Evolutionary conservation across 495 filamentous ascomycete genomes (phyloP).

Genomic region (Hypoxylon cercidicola): DNA sequence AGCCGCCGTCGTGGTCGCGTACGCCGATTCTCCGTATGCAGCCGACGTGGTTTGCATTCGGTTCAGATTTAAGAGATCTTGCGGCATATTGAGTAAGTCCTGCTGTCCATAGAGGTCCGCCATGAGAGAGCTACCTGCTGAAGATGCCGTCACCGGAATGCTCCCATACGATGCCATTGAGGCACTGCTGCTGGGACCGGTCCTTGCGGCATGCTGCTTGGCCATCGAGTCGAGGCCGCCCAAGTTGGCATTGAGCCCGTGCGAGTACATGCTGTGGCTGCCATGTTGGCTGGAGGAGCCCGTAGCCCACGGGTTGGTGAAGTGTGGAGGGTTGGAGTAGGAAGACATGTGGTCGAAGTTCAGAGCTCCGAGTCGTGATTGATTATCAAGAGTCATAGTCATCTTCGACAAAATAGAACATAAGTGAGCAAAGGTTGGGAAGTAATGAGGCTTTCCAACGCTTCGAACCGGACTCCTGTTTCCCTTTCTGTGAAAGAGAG

Average conservation of each 20-base stretch:
- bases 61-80: conserved; percentile 75
- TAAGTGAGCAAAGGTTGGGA: conserved; percentile 35
- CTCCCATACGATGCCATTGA: conserved; percentile 77
- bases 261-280: conserved; percentile 69
- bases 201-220: conserved; percentile 61
- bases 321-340: conserved; percentile 75
- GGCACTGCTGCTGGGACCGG: conserved; percentile 68
- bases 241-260: conserved; percentile 61
- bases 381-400: conserved; percentile 89
- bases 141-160: conserved; percentile 74
- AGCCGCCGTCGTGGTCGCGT: conserved; percentile 62
- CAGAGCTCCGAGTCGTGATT: conserved; percentile 85
- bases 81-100: conserved; percentile 76
- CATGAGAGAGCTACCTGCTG: conserved; percentile 78
- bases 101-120: conserved; percentile 70
- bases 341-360: conserved; percentile 80
- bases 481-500: conserved; percentile 36
- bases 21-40: conserved; percentile 59
- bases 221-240: conserved; percentile 55
- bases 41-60: conserved; percentile 62
- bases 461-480: conserved; percentile 29
- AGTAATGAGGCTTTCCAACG: conserved; percentile 45
- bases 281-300: conserved; percentile 63
- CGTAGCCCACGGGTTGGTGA: conserved; percentile 90
- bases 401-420: conserved; percentile 57